Evolutionary conservation across 1,139 yeast species (phyloP), one percentile per base, ranked within the genome.

Genomic region (Wickerhamiella infanticola): DNA sequence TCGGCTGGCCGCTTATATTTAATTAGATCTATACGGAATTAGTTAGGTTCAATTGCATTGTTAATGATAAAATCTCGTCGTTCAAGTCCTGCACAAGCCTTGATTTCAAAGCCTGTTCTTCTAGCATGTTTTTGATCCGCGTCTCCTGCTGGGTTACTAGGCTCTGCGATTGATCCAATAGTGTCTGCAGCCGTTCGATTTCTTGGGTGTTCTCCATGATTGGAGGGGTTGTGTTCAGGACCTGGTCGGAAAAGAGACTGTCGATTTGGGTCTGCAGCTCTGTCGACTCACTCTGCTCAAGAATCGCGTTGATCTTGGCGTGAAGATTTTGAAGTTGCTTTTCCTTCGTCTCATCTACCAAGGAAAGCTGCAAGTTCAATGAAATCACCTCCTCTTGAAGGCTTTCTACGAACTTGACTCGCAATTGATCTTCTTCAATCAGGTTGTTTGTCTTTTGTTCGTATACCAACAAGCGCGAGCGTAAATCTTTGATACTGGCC

Each of bases 361-460:
- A 70, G 53, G 81, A 81, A 50, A 75, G 73, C 59, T 81, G 93
- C 44, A 85, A 77, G 55, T 78, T 82, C 44, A 73, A 64, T 26
- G 84, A 75, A 42, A 85, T 66, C n/a, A 80, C 63, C 53, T 82
- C 93, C 58, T 84, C 94, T 53, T 81, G 80, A 39, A 80, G 64
- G 13, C 72, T 64, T 52, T 79, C 85, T 25, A 77, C 68, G 11
- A 77, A 71, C 51, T 72, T 71, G 45, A 60, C 49, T 43, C 56
- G 53, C 46, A 54, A 29, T 48, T 61, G 55, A 39, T 54, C 53
- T 36, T 53, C 53, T 33, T 50, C 52, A 26, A 51, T 45, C 45
- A 49, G 39, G n/a, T 48, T 48, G 3, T 57, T 42, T 0, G 47
- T 46, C 5, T 49, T 46, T 39, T 49, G 46, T 41, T 54, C 54